Evolutionary conservation across 1,139 yeast species (phyloP), one percentile per base, ranked within the genome.

Genomic region (Taiozyma sp.): DNA sequence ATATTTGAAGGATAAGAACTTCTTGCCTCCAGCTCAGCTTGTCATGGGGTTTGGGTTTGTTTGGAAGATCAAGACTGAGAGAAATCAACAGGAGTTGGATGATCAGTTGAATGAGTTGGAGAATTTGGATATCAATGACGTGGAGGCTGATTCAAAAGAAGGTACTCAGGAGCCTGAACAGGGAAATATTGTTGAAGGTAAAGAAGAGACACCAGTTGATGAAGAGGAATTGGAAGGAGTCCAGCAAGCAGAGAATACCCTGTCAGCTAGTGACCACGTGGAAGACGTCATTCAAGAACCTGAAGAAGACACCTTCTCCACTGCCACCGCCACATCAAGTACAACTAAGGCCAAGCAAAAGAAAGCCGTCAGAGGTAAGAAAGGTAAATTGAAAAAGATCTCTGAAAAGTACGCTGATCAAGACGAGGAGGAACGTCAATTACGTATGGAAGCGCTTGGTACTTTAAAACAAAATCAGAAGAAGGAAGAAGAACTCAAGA

Each of bases 21-120:
- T 71, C 56, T 72, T 92, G 61, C 96, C 96, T 0, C 96, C 97
- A 1, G 78, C 84, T 16, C 96, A 85, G 60, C 69, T 91, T 60
- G 92, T 84, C 1, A 87, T 93, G 96, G 99, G 99, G 0, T 75
- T 91, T 56, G 97, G 89, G 0, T 78, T 93, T 53, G 66, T 88
- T 54, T 88, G 95, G 86, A 71, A 86, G 50, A 80, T 84, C 5
- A 67, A 65, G 48, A 61, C 64, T 9, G 63, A 63, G 43, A 59
- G 57, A 43, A 62, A 57, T 41, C 49, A 61, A 36, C 55, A 50
- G 23, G 57, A 54, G 27, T 30, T 57, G 43, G 60, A 54, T 12
- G 53, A 55, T 5, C 55, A 55, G 51, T 38, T 56, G 32, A 56
- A 54, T 44, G 64, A 60, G 54, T 50, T 40, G 59, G 62, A 61